A percentile compares a stretch with the other conserved stretches of the same genome.
phyloP scores from a whole-genome alignment of 495 filamentous ascomycete genomes.

The Chaetomium tenue region DNA sequence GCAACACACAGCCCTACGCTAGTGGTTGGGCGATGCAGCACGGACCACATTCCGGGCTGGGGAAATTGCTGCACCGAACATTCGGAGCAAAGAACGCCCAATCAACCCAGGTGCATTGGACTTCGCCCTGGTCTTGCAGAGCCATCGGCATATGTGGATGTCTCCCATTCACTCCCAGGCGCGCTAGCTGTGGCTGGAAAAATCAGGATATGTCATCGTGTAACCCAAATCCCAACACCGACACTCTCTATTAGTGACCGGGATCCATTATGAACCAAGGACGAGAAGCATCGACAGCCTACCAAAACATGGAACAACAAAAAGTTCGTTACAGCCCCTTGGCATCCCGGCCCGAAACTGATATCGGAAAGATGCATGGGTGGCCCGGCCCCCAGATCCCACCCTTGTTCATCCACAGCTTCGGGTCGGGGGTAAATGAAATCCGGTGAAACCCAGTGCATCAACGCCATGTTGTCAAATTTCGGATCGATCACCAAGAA shows the following conservation, averaged over 20 bases:
- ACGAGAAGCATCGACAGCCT: neutral
- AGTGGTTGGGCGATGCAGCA: constrained; percentile 14
- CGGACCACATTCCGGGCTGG: constrained; percentile 15
- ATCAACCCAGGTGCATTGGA: neutral
- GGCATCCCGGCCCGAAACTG: constrained; percentile 7
- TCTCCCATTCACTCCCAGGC: neutral
- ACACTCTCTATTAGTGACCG: too few species aligned
- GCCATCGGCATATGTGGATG: neutral
- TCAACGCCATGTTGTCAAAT: neutral
- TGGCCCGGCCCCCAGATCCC: neutral
- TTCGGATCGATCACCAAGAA: neutral
- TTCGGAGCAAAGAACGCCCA: neutral
- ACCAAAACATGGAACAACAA: neutral
- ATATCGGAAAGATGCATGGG: neutral
- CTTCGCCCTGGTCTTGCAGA: neutral
- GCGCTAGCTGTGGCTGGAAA: neutral
- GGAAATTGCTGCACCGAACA: constrained; percentile 1
- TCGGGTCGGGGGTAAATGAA: constrained; percentile 10
- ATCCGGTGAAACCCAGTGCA: neutral
- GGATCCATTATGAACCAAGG: too few species aligned
- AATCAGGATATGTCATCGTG: too few species aligned
- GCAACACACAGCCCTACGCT: constrained; percentile 23
- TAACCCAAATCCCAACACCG: too few species aligned
- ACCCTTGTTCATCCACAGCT: neutral
- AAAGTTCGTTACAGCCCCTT: neutral